Evolutionary conservation across 371 early-diverging fungal genomes (phyloP).

Genomic region (Quaeritorhiza haematococci): DNA sequence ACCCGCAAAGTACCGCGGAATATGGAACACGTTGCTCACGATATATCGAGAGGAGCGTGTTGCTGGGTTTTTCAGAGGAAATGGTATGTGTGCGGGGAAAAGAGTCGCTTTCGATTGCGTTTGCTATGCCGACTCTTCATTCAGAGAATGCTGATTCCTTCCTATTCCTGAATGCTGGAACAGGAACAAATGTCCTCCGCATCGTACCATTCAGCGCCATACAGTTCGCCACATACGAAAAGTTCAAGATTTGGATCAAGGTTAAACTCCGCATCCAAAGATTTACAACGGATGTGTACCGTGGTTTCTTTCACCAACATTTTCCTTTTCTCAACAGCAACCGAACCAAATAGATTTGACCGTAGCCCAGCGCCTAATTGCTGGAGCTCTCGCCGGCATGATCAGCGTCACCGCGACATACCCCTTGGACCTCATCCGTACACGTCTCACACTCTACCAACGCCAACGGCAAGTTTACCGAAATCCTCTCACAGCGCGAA

Average conservation of each 20-base stretch:
- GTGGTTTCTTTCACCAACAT: too few species aligned
- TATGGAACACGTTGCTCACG: background rate
- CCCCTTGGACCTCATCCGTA: slow-evolving; percentile 84
- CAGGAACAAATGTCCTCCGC: slow-evolving; percentile 20
- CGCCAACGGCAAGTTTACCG: slow-evolving; percentile 23
- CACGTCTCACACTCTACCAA: slow-evolving; percentile 69
- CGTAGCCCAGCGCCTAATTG: slow-evolving; percentile 63
- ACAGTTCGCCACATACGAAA: slow-evolving; percentile 20
- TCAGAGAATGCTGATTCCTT: background rate
- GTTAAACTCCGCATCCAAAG: background rate
- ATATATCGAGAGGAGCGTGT: slow-evolving; percentile 8
- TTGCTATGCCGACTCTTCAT: too few species aligned
- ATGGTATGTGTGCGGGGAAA: background rate
- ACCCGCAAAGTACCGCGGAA: background rate
- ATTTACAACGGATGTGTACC: background rate
- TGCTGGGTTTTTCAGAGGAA: slow-evolving; percentile 15
- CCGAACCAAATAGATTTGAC: slow-evolving; percentile 59
- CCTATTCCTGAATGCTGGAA: background rate
- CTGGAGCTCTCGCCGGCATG: slow-evolving; percentile 81
- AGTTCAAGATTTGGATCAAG: too few species aligned
- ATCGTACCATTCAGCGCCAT: slow-evolving; percentile 20
- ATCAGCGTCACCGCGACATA: slow-evolving; percentile 80
- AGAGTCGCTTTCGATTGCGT: background rate
- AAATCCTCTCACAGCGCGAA: slow-evolving; percentile 15
- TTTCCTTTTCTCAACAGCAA: too few species aligned